Percentiles rank a stretch among this genome's conserved stretches.
Conservation (phyloP, 768 basidiomycete genomes). For the Rossbeevera mucosa region DNA sequence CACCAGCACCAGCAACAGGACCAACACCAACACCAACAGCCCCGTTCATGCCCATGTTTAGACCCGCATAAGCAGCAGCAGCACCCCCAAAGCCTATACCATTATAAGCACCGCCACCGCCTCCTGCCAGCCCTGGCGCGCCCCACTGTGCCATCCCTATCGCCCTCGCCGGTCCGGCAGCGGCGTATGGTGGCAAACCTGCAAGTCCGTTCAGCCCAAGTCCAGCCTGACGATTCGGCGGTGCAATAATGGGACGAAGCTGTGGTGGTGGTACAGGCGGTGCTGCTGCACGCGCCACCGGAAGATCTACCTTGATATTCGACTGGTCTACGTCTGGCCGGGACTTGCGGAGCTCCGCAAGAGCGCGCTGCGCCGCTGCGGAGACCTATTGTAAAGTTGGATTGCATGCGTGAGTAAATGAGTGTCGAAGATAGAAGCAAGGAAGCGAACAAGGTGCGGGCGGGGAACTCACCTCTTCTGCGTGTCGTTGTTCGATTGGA, state of each 20-base stretch:
- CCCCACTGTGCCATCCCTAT: not conserved
- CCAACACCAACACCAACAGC: not conserved
- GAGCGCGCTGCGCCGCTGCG: slow-evolving; percentile 59
- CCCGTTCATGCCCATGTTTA: not conserved
- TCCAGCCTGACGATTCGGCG: not conserved
- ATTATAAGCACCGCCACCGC: not conserved
- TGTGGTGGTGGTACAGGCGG: not conserved
- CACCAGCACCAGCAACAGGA: not conserved
- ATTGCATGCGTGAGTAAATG: slow-evolving; percentile 14
- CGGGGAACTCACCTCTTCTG: slow-evolving; percentile 48
- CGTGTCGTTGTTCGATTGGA: slow-evolving; percentile 56
- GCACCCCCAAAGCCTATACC: not conserved
- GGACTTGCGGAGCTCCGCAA: slow-evolving; percentile 53
- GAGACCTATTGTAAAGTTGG: slow-evolving; percentile 46
- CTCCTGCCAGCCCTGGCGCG: not conserved
- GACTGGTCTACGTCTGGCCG: slow-evolving; percentile 62
- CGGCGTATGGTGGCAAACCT: not conserved
- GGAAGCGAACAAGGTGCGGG: not conserved
- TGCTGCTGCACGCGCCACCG: slow-evolving; percentile 19
- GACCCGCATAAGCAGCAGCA: not conserved
- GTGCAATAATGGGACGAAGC: not conserved
- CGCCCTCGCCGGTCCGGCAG: not conserved
- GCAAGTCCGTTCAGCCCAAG: not conserved
- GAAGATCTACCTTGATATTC: slow-evolving; percentile 63
- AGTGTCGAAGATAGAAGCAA: slow-evolving; percentile 14